Base-by-base conservation (phyloP, 2,329 filamentous ascomycete genomes). In the Trichoderma brevicompactum region DNA sequence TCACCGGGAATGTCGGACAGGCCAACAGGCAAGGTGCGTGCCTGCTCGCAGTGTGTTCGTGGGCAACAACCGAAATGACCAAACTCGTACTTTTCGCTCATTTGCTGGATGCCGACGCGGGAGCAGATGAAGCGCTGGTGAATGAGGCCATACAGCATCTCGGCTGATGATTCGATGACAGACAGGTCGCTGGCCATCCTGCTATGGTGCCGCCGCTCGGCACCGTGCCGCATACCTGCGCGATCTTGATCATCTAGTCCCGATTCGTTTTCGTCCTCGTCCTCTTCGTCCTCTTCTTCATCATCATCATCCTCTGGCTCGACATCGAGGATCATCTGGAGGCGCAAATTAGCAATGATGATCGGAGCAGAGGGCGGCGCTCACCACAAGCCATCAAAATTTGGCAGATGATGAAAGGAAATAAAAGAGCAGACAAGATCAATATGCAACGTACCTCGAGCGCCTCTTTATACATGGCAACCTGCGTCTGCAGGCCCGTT, bases 111-210 rank as follows among this genome's bases (percentile, higher is more conserved):
- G 60, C 95, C 95, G 2, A 92, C 92, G 66, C 95, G 87, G 28
- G 94, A 97, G 74, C 94, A 98, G 80, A 99, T 98, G 79, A 97
- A 99, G 65, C 95, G 91, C 78, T 98, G 95, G 80, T 99, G 95
- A 78, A 99, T 99, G 66, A 99, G 86, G 46, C 95, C 95, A 80
- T 99, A 99, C 28, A 99, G 89, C 81, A 98, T 89, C 81, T 99
- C 95, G n/a, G 95, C 94, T 0, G 93, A 97, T 69, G 91, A 96
- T 80, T 99, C 95, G 74, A 99, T 97, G 70, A 97, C 91, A 67
- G 92, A 96, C 52, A 97, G 83, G 76, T 99, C 94, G 75, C 92
- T 96, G 5, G 92, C 91, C 81, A 97, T 92, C 69, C 94, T 88
- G 75, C 90, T 87, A 73, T 90, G 86, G 69, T 94, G 92, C 78